phyloP scores from a whole-genome alignment of 2,329 filamentous ascomycete species.

The Elsinoe batatas region DNA sequence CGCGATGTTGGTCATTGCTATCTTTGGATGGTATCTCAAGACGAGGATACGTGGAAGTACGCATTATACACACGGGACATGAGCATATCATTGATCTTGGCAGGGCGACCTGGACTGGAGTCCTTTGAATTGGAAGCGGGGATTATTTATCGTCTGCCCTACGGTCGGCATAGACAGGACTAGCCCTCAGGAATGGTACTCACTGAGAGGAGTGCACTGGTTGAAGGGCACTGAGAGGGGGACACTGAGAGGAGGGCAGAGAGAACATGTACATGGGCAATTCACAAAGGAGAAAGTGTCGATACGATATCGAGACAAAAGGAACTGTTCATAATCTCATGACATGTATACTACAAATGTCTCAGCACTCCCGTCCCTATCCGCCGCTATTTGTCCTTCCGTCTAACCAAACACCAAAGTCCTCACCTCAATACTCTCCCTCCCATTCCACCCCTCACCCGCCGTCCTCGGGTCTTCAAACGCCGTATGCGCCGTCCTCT shows the following conservation, averaged over 20 bases:
- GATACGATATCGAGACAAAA: background rate
- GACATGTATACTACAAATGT: background rate
- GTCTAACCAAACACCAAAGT: conserved; percentile 63
- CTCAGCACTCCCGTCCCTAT: no score
- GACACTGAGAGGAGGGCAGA: background rate
- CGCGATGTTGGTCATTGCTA: background rate
- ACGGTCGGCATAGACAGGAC: no score
- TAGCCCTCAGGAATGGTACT: no score
- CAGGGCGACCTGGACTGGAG: background rate
- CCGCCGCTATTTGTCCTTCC: background rate
- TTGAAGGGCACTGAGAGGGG: no score
- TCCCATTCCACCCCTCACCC: conserved; percentile 47
- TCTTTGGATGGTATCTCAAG: background rate
- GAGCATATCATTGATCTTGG: no score
- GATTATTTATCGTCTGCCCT: no score
- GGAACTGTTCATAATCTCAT: background rate
- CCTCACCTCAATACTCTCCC: conserved; percentile 86
- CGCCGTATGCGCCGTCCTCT: conserved; percentile 57
- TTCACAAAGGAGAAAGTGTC: no score
- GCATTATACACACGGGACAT: no score
- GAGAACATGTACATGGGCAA: no score
- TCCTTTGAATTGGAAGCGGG: background rate
- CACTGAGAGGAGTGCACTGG: no score
- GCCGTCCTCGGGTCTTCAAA: conserved; percentile 68
- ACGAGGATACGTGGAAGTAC: no score